Evolutionary conservation across 345 rosid species (phyloP).

Genomic region (Raphanus raphanistrum): DNA sequence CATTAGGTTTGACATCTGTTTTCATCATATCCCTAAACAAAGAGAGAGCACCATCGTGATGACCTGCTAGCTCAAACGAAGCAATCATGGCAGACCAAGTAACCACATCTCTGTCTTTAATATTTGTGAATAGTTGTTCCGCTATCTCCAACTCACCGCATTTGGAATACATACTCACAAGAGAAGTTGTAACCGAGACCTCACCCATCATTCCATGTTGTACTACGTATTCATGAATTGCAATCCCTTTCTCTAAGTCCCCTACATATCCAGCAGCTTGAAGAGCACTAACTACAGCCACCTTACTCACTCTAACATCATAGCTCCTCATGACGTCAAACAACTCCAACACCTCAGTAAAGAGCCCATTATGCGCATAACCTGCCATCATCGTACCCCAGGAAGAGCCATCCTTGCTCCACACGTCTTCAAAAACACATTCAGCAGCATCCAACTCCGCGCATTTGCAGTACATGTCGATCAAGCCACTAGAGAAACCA

Average conservation of each 20-base stretch:
- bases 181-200: constrained; percentile 50
- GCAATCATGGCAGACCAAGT: constrained; percentile 65
- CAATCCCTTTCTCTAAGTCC: constrained; percentile 43
- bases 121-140: constrained; percentile 39
- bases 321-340: constrained; percentile 42
- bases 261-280: constrained; percentile 54
- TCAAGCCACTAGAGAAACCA: constrained; percentile 50
- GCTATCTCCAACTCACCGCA: constrained; percentile 51
- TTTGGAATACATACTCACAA: constrained; percentile 59
- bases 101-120: constrained; percentile 48
- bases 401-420: constrained; percentile 39
- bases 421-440: constrained; percentile 42
- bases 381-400: constrained; percentile 65
- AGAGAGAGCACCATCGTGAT: constrained; percentile 49
- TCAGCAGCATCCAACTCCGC: constrained; percentile 43
- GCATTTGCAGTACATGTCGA: constrained; percentile 59
- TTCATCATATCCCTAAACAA: constrained; percentile 52
- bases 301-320: constrained; percentile 45
- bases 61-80: constrained; percentile 52
- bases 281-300: constrained; percentile 46
- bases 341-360: constrained; percentile 46
- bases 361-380: constrained; percentile 50
- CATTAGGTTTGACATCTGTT: constrained; percentile 45
- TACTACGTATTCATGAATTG: constrained; percentile 42
- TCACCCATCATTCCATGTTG: constrained; percentile 45